A percentile compares a stretch with the other conserved stretches of the same genome.
phyloP scores from a whole-genome alignment of 805 yeast genomes.

The Clavispora fructus region DNA sequence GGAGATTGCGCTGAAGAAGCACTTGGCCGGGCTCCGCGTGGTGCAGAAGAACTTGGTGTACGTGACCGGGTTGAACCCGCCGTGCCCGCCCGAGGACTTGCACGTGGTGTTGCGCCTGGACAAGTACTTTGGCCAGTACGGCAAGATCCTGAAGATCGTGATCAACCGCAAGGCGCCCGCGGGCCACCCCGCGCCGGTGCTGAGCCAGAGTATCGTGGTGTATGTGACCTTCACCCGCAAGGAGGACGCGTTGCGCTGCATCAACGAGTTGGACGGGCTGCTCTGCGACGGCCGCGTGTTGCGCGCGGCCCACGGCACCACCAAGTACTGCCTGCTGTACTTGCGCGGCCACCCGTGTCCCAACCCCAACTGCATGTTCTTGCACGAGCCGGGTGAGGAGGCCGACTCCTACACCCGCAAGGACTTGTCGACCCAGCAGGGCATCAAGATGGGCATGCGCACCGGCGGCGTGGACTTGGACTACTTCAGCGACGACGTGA shows the following conservation, averaged over 20 bases:
- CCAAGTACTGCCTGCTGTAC: constrained; percentile 96
- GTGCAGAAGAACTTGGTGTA: constrained; percentile 95
- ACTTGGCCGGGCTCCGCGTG: constrained; percentile 95
- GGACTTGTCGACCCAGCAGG: constrained; percentile 73
- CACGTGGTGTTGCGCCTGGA: constrained; percentile 81
- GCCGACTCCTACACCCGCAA: constrained; percentile 94
- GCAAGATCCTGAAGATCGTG: constrained; percentile 89
- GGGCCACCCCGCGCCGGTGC: constrained; percentile 22
- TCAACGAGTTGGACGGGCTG: constrained; percentile 88
- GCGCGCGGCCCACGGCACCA: constrained; percentile 96
- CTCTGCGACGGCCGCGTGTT: constrained; percentile 84
- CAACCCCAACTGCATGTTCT: constrained; percentile 97
- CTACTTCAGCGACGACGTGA: constrained; percentile 9
- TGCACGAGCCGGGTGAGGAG: constrained; percentile 99
- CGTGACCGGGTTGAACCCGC: constrained; percentile 91
- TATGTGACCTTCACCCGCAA: constrained; percentile 90
- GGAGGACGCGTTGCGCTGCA: constrained; percentile 94
- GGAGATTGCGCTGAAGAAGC: constrained; percentile 79
- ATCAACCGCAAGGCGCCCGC: constrained; percentile 69
- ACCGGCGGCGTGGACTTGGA: constrained; percentile 11
- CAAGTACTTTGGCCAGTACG: constrained; percentile 97
- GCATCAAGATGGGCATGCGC: constrained; percentile 50
- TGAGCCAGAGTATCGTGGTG: constrained; percentile 81
- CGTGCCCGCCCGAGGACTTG: constrained; percentile 75
- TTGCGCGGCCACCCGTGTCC: constrained; percentile 94